Conservation (phyloP, 164 flowering plant species). For the Santalum album region DNA sequence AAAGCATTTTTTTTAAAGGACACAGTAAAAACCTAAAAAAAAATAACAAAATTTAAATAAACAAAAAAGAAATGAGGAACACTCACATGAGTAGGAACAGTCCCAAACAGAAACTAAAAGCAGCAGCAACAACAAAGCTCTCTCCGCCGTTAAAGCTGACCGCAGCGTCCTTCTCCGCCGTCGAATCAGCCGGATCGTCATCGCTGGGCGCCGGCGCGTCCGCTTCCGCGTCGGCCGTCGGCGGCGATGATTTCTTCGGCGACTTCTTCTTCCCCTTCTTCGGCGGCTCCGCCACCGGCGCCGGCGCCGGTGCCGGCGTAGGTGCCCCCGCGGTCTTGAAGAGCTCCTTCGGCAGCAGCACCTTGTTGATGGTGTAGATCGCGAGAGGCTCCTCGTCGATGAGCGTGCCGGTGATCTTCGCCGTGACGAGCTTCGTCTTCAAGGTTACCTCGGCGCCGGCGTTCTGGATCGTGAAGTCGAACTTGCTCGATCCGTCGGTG, state of each 20-base stretch:
- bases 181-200: slow-evolving; percentile 40
- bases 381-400: slow-evolving; percentile 68
- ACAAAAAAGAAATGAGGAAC: background rate
- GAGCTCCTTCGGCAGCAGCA: slow-evolving; percentile 64
- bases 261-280: slow-evolving; percentile 26
- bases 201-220: slow-evolving; percentile 38
- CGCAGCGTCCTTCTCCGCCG: slow-evolving; percentile 32
- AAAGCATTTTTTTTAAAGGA: no score
- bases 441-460: slow-evolving; percentile 43
- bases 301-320: slow-evolving; percentile 45
- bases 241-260: slow-evolving; percentile 14
- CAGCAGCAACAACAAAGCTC: slow-evolving; percentile 10
- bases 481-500: slow-evolving; percentile 55
- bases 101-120: slow-evolving; percentile 25
- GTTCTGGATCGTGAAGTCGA: slow-evolving; percentile 38
- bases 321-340: slow-evolving; percentile 37
- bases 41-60: slow-evolving; percentile 7
- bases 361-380: slow-evolving; percentile 52
- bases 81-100: slow-evolving; percentile 15
- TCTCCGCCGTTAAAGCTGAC: slow-evolving; percentile 24
- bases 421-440: slow-evolving; percentile 55
- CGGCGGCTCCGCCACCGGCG: slow-evolving; percentile 49
- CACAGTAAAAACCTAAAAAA: background rate
- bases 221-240: slow-evolving; percentile 17
- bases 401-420: slow-evolving; percentile 54